Evolutionary conservation across 164 flowering plant species (phyloP).

Genomic region (Berberis thunbergii): DNA sequence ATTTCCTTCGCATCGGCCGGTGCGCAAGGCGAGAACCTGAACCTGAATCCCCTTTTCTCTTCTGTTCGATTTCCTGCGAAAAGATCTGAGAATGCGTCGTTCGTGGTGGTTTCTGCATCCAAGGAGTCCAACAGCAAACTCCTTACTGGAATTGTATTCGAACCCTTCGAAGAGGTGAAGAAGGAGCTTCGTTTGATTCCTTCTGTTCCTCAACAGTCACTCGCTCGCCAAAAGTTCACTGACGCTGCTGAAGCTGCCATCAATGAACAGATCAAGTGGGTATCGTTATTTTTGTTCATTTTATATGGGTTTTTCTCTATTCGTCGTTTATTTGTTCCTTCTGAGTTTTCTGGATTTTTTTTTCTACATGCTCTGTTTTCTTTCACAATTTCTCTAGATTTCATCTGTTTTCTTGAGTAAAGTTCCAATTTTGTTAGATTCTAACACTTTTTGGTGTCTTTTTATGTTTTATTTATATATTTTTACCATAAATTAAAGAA

Average conservation of each 20-base stretch:
- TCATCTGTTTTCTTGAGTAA: too few relatives aligned
- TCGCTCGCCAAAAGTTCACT: conserved; percentile 62
- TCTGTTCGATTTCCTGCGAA: neutral
- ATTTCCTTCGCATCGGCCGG: conserved; percentile 14
- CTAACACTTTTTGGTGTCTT: too few relatives aligned
- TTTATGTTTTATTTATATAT: too few relatives aligned
- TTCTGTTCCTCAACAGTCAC: conserved; percentile 42
- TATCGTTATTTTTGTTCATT: conserved; percentile 3
- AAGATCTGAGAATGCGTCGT: neutral
- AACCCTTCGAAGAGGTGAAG: conserved; percentile 92
- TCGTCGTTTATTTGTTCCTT: neutral
- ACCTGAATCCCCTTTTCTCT: conserved; percentile 8
- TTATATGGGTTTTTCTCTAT: neutral
- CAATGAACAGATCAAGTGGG: conserved; percentile 86
- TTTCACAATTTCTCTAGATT: too few relatives aligned
- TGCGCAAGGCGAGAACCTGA: conserved; percentile 12
- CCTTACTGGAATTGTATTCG: conserved; percentile 69
- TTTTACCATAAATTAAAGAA: too few relatives aligned
- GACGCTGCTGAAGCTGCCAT: conserved; percentile 62
- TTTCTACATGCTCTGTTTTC: neutral
- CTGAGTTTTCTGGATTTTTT: neutral
- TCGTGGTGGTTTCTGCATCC: neutral
- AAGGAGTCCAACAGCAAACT: neutral
- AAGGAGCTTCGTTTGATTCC: conserved; percentile 67
- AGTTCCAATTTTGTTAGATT: too few relatives aligned